Evolutionary conservation across 495 filamentous ascomycete species (phyloP), one percentile per base, ranked within the genome.

Genomic region (Penicillium alfredii): DNA sequence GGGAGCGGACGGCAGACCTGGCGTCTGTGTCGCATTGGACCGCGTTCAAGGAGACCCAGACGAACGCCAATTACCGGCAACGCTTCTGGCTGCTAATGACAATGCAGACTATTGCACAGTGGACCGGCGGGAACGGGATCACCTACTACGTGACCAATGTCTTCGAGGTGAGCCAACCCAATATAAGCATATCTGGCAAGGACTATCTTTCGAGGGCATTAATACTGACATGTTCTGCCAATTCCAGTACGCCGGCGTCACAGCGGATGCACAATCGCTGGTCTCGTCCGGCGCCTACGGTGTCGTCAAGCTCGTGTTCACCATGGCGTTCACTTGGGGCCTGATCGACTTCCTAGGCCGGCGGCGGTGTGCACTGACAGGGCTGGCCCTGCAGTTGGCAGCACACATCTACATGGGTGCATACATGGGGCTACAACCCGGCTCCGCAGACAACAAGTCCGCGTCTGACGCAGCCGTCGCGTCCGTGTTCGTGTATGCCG

Each of bases 71-170:
- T 34, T 71, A 71, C 38, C 60, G 67, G 6, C 59, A 69, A 27
- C 60, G 67, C 11, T 71, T 68, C 56, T 66, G 65, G 60, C 52
- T 71, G 23, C 40, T 68, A 3, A 63, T 68, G 33, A 35, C 55
- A 16, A 66, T 71, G 58, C 67, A 71, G 32, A 68, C 61, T 3
- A 53, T 69, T 30, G 52, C 61, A 1, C 67, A 71, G 40, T 71
- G 66, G 66, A 63, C 62, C 6, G 67, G 67, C 9, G 66, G 67
- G 3, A 71, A 69, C 38, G 67, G 67, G 8, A 69, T 69, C 40
- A 69, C 67, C 3, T 71, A 66, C 47, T 71, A 69, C 25, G 54
- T 71, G 9, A 55, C 66, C 0, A 56, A 28, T 8, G 66, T 70
- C 42, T 70, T 70, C 47, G 27, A 61, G 28, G 40, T 36, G 14